A percentile compares a stretch with the other conserved stretches of the same genome.
phyloP scores from a whole-genome alignment of 1,284 basidiomycete genomes.

The Phenoliferia sp. region DNA sequence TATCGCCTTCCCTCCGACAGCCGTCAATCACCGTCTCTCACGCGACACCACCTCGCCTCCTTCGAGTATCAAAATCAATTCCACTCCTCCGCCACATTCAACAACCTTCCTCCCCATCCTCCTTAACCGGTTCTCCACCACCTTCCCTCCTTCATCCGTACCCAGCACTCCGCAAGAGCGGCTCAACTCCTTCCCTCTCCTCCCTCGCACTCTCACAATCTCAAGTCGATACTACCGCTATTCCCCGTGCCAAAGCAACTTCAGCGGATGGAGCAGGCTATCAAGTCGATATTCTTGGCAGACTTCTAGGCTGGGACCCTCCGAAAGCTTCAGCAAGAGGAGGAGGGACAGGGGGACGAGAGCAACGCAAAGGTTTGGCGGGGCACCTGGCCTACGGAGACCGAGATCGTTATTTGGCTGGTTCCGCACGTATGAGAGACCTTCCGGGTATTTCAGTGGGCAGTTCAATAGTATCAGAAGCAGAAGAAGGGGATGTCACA shows the following conservation, averaged over 20 bases:
- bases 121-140: not conserved
- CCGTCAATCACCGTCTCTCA: not conserved
- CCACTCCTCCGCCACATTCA: too few species aligned
- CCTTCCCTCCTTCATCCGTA: not conserved
- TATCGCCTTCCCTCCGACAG: not conserved
- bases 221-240: not conserved
- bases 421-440: constrained; percentile 1
- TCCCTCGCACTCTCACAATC: not conserved
- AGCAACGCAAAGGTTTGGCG: not conserved
- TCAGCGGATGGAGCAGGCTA: not conserved
- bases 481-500: not conserved
- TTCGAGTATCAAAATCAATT: too few species aligned
- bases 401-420: not conserved
- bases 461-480: not conserved
- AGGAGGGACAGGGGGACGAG: not conserved
- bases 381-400: not conserved
- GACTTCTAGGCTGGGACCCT: constrained; percentile 34
- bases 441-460: not conserved
- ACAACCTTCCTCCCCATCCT: too few species aligned
- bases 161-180: not conserved
- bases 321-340: not conserved
- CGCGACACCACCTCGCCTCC: too few species aligned
- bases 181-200: not conserved
- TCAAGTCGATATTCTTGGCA: constrained; percentile 35
- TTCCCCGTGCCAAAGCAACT: constrained; percentile 1